Evolutionary conservation across 2,329 filamentous ascomycete genomes (phyloP), one percentile per base, ranked within the genome.

Genomic region (Aureobasidium subglaciale): DNA sequence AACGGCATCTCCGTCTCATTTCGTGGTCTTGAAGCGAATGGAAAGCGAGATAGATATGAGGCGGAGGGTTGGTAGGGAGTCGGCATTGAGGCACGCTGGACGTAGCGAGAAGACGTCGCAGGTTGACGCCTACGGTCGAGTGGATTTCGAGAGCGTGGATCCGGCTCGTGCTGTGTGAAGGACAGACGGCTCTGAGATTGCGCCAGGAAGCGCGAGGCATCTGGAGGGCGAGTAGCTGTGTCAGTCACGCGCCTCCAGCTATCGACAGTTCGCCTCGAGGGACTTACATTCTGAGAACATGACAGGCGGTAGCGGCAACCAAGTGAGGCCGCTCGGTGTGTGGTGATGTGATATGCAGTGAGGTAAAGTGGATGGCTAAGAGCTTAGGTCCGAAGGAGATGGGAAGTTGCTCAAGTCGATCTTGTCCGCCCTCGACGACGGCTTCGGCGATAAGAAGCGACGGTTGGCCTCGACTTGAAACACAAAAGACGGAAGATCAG

Each of bases 131-230:
- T 71, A 59, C 75, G 76, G 65, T 74, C 77, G 66, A 74, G 68
- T 48, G 72, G 75, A 66, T 71, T 75, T 61, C 71, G 70, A 65
- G 63, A 77, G 71, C 54, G 82, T 58, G 62, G 63, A 34, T 65
- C 62, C 53, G 50, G 58, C 10, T 68, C 61, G 62, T 66, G 68
- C 62, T 74, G 81, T 72, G 68, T 86, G 82, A 73, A 90, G 63
- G 87, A 89, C 65, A 97, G 78, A 60, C 90, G 86, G 59, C 91
- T 95, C 77, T 96, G 91, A 63, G 91, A 96, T 81, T 97, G 93
- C 59, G 91, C 89, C 65, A 99, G 84, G 71, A 99, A 99, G 64
- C 86, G 87, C 63, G 92, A 97, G 66, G 93, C 93, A 85, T 97
- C 93, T 96, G 67, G 54, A 53, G 45, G n/a, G n/a, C n/a, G n/a